Evolutionary conservation across 176 grass and related monocot genomes (phyloP), one percentile per base, ranked within the genome.

Genomic region (Carex littledalei): DNA sequence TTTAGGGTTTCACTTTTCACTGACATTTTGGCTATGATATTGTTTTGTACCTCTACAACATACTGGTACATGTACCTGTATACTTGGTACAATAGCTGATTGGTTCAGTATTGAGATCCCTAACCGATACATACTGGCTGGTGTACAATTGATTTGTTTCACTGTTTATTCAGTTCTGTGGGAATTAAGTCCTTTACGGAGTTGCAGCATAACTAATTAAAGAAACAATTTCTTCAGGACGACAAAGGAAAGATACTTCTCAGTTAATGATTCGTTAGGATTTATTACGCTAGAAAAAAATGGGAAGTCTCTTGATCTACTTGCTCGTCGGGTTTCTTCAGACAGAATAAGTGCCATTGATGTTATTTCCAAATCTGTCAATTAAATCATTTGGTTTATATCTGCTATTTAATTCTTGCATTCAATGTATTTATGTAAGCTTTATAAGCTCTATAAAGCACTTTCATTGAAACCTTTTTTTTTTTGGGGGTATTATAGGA

Each of bases 221-320:
- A 84, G 20, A 63, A 78, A 61, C 54, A 52, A 68, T 68, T 26
- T 47, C 18, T 57, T 83, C 63, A 98, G 93, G 79, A 84, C 94
- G 78, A 76, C 88, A 22, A 88, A 67, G 24, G 89, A 90, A 78
- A 87, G 86, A 60, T 85, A 85, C 62, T 86, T 91, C 81, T 84
- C 69, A 10, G 21, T 56, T 65, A 70, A 76, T 78, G 86, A 86
- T 86, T 90, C 83, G 14, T 86, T 87, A 34, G 88, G 93, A 13
- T 93, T 94, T 64, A 90, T 98, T 63, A 93, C 91, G 29, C 89
- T 95, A 2, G 92, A 94, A 80, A 98, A 95, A 85, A 98, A 98
- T 81, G 95, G 95, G 35, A 92, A 89, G 60, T 62, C 87, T 88
- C 77, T 93, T 82, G 89, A 98, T 86, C 85, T 98, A 31, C 93